Evolutionary conservation across 192 early-diverging fungal species (phyloP), one percentile per base, ranked within the genome.

Genomic region (Coemansia sp.): DNA sequence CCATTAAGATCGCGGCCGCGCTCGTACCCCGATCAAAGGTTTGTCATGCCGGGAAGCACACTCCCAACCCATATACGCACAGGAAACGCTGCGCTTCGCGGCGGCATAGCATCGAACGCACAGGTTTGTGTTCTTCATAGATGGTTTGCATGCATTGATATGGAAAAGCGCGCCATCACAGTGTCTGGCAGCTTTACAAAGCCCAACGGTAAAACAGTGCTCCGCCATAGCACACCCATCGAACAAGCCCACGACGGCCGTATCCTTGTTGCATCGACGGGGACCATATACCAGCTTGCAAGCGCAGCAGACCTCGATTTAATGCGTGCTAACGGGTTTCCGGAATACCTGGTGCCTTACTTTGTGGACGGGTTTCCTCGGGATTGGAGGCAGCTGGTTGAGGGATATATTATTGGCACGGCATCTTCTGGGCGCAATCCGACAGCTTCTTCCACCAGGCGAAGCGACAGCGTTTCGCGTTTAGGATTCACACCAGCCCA

Each of bases 301-400:
- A 72, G 65, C 3, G 40, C 58, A 12, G 67, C 68, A 21, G 68
- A 79, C 42, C 18, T 73, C 22, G 77, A 64, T 12, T 36, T 46
- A 46, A 79, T 79, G 77, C 77, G 68, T 8, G 47, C 26, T 8
- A 70, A 67, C 61, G 77, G 77, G 8, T 71, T 79, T 22, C 77
- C 77, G 9, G 71, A 67, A 19, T 51, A 73, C 19, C 57, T 79
- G 3, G 21, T 71, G 13, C 57, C 71, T 12, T 47, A 57, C 18
- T 79, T 79, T 63, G 62, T 40, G 4, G 63, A 69, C 11, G 77
- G 77, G 21, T 79, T 79, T 15, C 77, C 77, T 2, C 39, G 48
- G 6, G 69, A 70, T 37, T 79, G 77, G 77, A 70, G 39, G 57
- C 46, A 61, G 61, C 65, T 79, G 2, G 37, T 73, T 15, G 68